Evolutionary conservation across 2,329 filamentous ascomycete genomes (phyloP), one percentile per base, ranked within the genome.

Genomic region (Zasmidium citrigriseum): DNA sequence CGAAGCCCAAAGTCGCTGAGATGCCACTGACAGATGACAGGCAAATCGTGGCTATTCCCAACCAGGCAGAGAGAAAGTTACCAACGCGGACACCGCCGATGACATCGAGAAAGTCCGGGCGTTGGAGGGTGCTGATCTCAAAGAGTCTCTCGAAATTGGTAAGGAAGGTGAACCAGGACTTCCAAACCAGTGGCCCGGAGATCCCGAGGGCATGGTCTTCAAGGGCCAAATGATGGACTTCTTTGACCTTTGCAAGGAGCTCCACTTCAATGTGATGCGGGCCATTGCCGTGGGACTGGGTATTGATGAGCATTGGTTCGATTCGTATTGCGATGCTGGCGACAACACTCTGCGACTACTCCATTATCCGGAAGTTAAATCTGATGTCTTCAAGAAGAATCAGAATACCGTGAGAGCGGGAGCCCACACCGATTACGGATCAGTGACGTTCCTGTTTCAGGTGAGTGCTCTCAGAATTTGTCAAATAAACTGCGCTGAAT

Each of bases 221-320:
- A 87, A 85, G 67, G 68, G 78, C 14, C 82, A 82, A 18, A 96
- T 96, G 91, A 73, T 86, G 46, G 74, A 73, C 2, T 96, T 96
- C 74, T 90, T 89, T 66, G 81, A 81, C 20, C 80, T 81, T 60
- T 96, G 91, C 76, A 90, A 91, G 72, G 72, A 76, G 11, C 73
- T 96, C 53, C 89, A 96, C 73, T 79, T 85, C 29, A 80, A 92
- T 77, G 93, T 95, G 71, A 77, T 78, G 27, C 84, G 89, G 83
- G 20, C 74, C 76, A 61, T 80, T 79, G 27, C 80, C 82, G 65
- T 93, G 90, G 77, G 80, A 84, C 68, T 78, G 76, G 50, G 77
- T 88, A 58, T 81, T 78, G 69, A 93, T 87, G 89, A 86, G 86
- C 63, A 68, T 4, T 96, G 88, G 80, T 96, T 97, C 68, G 91